A percentile compares a stretch with the other conserved stretches of the same genome.
These are phyloP conservation scores for Talaromyces thailandensis DNA, from an alignment of 495 filamentous ascomycete species.

Conservation along the genomic window DNA sequence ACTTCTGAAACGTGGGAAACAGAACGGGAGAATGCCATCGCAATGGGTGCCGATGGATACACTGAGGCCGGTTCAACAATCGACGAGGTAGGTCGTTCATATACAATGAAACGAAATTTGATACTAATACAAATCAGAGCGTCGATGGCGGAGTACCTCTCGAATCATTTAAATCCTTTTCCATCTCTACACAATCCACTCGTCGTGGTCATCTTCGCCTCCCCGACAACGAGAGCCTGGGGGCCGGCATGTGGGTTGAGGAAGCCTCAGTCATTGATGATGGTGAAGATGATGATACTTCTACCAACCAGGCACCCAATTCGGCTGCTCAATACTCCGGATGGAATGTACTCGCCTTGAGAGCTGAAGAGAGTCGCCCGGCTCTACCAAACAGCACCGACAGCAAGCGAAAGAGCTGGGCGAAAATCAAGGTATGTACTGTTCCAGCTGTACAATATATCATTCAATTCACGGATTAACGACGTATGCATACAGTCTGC, in stretches of 20 bases:
- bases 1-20: neutral
- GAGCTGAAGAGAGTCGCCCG: neutral
- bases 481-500: neutral
- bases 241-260: neutral
- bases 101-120: neutral
- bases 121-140: neutral
- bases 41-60: neutral
- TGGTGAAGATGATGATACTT: neutral
- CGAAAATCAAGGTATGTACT: conserved; percentile 3
- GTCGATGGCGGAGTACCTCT: neutral
- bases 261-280: neutral
- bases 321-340: neutral
- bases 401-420: neutral
- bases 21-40: neutral
- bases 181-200: neutral
- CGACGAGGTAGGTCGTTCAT: neutral
- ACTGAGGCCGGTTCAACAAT: neutral
- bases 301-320: neutral
- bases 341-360: neutral
- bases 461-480: neutral
- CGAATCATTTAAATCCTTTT: neutral
- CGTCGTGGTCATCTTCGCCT: neutral
- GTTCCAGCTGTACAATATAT: neutral
- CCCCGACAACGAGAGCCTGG: neutral
- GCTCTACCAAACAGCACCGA: neutral